A percentile compares a stretch with the other conserved stretches of the same genome.
These are phyloP conservation scores for Hypoxylon perforatum DNA, from an alignment of 495 filamentous ascomycete species.

Conservation along the genomic window DNA sequence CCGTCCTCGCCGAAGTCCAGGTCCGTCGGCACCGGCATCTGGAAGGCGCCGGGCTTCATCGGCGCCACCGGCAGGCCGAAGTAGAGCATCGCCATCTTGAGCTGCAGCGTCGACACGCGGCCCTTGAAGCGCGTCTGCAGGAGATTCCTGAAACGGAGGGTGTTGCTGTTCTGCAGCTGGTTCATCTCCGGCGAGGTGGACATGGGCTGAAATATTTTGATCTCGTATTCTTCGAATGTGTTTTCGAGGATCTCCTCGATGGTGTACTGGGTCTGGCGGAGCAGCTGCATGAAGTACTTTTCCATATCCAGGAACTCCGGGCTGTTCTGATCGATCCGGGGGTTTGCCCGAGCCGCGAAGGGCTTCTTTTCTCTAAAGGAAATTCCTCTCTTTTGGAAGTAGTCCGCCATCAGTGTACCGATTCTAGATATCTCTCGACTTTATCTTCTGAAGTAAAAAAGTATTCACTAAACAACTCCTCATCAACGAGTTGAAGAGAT, in stretches of 20 bases:
- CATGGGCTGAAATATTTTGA: conserved; percentile 33
- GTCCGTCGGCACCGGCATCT: conserved; percentile 10
- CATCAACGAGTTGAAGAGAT: conserved; percentile 11
- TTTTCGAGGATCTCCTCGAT: conserved; percentile 38
- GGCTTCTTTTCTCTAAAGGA: conserved; percentile 17
- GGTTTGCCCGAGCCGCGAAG: conserved; percentile 25
- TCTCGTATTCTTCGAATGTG: conserved; percentile 41
- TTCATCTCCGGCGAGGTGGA: conserved; percentile 24
- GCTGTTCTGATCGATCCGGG: conserved; percentile 19
- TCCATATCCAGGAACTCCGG: conserved; percentile 30
- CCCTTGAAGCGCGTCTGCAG: conserved; percentile 40
- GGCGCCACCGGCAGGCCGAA: conserved; percentile 45
- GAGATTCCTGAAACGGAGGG: conserved; percentile 23
- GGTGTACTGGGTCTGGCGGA: conserved; percentile 19
- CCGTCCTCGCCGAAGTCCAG: conserved; percentile 20
- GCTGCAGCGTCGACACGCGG: conserved; percentile 23
- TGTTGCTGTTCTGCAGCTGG: conserved; percentile 26
- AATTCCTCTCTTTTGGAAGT: background rate
- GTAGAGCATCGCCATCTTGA: conserved; percentile 44
- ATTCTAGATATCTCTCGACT: background rate
- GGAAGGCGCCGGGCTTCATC: conserved; percentile 21
- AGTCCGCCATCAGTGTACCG: background rate
- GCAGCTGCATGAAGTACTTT: conserved; percentile 36
- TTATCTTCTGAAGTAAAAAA: background rate
- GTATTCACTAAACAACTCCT: background rate